Conservation (phyloP, 2,329 filamentous ascomycete genomes). For the Bipolaris zeicola region DNA sequence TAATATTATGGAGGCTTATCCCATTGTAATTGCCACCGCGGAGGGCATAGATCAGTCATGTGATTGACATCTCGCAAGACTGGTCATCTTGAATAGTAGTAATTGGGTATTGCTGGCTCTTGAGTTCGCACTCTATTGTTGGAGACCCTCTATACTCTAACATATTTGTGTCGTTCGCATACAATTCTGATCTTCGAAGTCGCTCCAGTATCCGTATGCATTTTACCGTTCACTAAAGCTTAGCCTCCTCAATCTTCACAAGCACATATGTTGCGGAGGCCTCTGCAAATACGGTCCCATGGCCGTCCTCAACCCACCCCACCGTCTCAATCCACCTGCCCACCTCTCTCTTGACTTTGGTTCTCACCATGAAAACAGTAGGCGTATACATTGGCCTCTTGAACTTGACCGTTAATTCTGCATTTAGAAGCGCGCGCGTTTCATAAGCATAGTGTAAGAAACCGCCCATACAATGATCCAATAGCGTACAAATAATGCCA, state of each 20-base stretch:
- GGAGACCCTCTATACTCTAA: too few species aligned
- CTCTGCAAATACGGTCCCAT: conserved; percentile 31
- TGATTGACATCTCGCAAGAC: too few species aligned
- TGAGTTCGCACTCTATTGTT: too few species aligned
- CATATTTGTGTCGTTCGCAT: too few species aligned
- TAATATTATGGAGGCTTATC: too few species aligned
- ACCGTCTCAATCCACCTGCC: conserved; percentile 31
- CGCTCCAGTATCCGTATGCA: background rate
- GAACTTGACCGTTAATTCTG: conserved; percentile 33
- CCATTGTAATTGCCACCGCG: too few species aligned
- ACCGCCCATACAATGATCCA: conserved; percentile 37
- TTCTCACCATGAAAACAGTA: conserved; percentile 25
- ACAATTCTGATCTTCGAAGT: too few species aligned
- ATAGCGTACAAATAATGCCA: conserved; percentile 30
- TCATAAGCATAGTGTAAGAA: conserved; percentile 22
- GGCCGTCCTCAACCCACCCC: conserved; percentile 33
- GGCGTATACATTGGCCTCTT: conserved; percentile 32
- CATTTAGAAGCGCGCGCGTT: conserved; percentile 20
- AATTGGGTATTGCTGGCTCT: too few species aligned
- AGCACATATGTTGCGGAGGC: conserved; percentile 25
- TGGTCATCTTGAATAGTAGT: too few species aligned
- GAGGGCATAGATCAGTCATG: too few species aligned
- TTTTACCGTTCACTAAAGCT: background rate
- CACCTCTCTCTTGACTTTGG: conserved; percentile 27
- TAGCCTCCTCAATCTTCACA: background rate